These are phyloP conservation scores for Cladophialophora carrionii DNA, from an alignment of 2,329 filamentous ascomycete genomes.

Conservation along the genomic window DNA sequence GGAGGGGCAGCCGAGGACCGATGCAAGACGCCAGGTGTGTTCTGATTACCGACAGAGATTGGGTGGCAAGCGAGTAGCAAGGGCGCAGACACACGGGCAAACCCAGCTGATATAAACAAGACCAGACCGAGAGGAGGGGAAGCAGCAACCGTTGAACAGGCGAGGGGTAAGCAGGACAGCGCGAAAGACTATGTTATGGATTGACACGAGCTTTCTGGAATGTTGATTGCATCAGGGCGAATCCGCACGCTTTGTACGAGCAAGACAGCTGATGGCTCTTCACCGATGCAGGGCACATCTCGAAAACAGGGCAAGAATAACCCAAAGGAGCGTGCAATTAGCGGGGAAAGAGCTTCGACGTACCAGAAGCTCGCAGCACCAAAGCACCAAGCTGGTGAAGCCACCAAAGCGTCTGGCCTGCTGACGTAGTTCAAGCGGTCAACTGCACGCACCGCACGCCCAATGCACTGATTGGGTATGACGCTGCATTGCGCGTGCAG, in stretches of 20 bases:
- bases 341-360: conserved; percentile 1
- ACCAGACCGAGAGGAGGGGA: conserved; percentile 1
- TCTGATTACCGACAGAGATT: conserved; percentile 12
- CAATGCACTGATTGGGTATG: not conserved
- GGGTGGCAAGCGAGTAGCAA: conserved; percentile 18
- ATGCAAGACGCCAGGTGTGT: conserved; percentile 5
- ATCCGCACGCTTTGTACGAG: not conserved
- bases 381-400: not conserved
- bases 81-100: conserved; percentile 4
- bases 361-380: not conserved
- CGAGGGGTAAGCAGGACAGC: conserved; percentile 10
- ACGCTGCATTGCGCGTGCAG: not conserved
- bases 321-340: conserved; percentile 4
- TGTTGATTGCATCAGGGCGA: conserved; percentile 2
- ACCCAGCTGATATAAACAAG: conserved; percentile 10
- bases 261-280: conserved; percentile 7
- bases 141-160: not conserved
- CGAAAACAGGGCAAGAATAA: conserved; percentile 21
- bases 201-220: conserved; percentile 8
- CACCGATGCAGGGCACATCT: conserved; percentile 5
- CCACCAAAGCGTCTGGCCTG: not conserved
- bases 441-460: not conserved
- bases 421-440: conserved; percentile 10
- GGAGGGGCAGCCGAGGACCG: conserved; percentile 25
- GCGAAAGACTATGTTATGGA: conserved; percentile 1